Percentiles rank a stretch among this genome's conserved stretches.
phyloP scores from a whole-genome alignment of 805 yeast species.

The Lipomyces lipofer region DNA sequence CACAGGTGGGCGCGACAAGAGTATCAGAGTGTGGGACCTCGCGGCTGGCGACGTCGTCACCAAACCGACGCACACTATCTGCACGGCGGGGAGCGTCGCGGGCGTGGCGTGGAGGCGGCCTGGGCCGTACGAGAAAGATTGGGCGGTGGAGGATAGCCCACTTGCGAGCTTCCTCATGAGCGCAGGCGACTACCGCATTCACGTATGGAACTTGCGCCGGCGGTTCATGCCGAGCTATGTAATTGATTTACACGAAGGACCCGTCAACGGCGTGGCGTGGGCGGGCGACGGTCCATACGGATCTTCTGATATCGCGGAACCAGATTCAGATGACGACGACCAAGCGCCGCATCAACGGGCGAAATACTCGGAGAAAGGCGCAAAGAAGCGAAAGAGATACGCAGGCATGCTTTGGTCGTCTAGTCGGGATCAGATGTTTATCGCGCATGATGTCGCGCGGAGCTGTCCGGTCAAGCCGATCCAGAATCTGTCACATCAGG shows the following conservation, averaged over 20 bases:
- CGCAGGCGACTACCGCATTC: slow-evolving; percentile 61
- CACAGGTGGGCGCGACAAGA: slow-evolving; percentile 92
- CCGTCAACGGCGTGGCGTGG: slow-evolving; percentile 60
- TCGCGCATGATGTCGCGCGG: slow-evolving; percentile 48
- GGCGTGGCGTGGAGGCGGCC: slow-evolving; percentile 67
- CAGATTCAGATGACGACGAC: too few species aligned
- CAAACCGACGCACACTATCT: slow-evolving; percentile 67
- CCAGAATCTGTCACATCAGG: slow-evolving; percentile 53
- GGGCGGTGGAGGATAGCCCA: slow-evolving; percentile 50
- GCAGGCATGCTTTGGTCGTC: slow-evolving; percentile 47
- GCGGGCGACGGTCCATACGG: slow-evolving; percentile 36
- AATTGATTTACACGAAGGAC: slow-evolving; percentile 51
- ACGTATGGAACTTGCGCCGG: slow-evolving; percentile 68
- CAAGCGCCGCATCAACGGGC: not conserved
- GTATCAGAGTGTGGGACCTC: slow-evolving; percentile 75
- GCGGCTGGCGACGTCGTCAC: slow-evolving; percentile 40
- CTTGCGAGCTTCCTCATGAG: slow-evolving; percentile 73
- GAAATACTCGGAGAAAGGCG: not conserved
- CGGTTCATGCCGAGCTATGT: slow-evolving; percentile 68
- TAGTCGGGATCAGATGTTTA: slow-evolving; percentile 52
- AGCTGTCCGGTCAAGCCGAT: slow-evolving; percentile 45
- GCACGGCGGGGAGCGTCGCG: slow-evolving; percentile 75
- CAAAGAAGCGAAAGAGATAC: not conserved
- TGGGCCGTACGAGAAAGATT: slow-evolving; percentile 37
- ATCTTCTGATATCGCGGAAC: slow-evolving; percentile 3